Base-by-base conservation (phyloP, 108 stramenopile genomes). In the Mediolabrus comicus region DNA sequence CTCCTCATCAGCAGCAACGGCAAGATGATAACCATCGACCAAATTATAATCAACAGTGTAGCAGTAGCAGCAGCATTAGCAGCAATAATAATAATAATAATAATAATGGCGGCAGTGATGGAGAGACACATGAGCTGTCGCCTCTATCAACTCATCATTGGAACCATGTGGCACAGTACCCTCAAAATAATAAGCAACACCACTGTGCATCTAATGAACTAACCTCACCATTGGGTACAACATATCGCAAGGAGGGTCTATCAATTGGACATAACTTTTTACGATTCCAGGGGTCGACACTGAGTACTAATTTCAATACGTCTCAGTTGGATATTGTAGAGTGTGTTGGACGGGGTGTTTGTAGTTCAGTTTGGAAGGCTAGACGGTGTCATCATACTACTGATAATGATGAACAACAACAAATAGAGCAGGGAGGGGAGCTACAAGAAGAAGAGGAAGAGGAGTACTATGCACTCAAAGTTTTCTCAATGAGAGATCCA, bases 241-340 rank as follows among this genome's bases (percentile, higher is more conserved):
- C 88, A 4, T 92, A 85, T 65, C 83, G 92, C 28, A 66, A 72
- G 13, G 86, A 91, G 57, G 89, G 88, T 24, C 72, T 94, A 9
- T 85, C 89, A 39, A 94, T 94, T 39, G 92, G 92, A 3, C 69
- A 68, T 8, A 79, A 94, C 59, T 94, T 87, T 62, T 67, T 94
- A 3, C 83, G 92, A 14, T 77, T 84, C 38, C 77, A 88, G 29
- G 92, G 92, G 0, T 63, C 69, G 17, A 86, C 88, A 19, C 35
- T 89, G 0, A 68, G 75, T 13, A 39, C 67, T 38, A 67, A 81
- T 33, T 36, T 60, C 19, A 55, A 79, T 24, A 27, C 75, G n/a
- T 30, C 59, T n/a, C 55, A 72, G 6, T 70, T 72, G 62, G 51
- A 31, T 9, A 27, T 90, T 3, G 58, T 65, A 39, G 67, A 76